These are phyloP conservation scores for Pichia exigua DNA, from an alignment of 805 yeast genomes.

Conservation along the genomic window DNA sequence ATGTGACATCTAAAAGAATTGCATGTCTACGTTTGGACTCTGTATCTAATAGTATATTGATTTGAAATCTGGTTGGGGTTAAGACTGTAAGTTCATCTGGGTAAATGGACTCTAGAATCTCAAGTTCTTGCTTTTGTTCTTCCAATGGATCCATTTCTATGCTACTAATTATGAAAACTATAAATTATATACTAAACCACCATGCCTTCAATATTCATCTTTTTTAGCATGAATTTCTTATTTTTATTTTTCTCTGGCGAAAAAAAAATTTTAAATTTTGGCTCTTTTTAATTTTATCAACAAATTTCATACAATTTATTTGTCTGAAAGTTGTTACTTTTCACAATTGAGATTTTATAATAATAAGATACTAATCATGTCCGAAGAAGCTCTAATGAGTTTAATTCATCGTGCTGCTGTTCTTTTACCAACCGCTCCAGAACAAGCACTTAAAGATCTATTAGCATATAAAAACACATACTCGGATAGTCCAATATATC, in stretches of 20 bases:
- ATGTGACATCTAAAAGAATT: conserved; percentile 51
- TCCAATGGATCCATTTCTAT: conserved; percentile 35
- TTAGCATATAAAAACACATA: conserved; percentile 31
- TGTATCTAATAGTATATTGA: conserved; percentile 62
- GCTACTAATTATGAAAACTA: background rate
- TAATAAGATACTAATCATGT: background rate
- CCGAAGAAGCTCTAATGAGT: conserved; percentile 6
- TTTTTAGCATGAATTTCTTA: conserved; percentile 4
- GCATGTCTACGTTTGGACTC: conserved; percentile 51
- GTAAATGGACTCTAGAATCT: conserved; percentile 81
- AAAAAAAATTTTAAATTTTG: background rate
- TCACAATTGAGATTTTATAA: no score
- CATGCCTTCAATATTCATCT: background rate
- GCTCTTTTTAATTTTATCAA: background rate
- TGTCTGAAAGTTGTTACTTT: background rate
- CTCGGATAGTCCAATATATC: conserved; percentile 34
- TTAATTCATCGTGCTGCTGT: conserved; percentile 34
- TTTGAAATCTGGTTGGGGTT: conserved; percentile 41
- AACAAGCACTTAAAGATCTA: conserved; percentile 43
- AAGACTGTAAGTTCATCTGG: conserved; percentile 74
- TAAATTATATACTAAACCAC: background rate
- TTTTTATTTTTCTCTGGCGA: background rate
- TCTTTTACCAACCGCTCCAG: conserved; percentile 38
- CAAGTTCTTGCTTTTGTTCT: conserved; percentile 86
- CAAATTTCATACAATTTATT: background rate